Evolutionary conservation across 192 early-diverging fungal genomes (phyloP).

Genomic region (Coemansia sp.): DNA sequence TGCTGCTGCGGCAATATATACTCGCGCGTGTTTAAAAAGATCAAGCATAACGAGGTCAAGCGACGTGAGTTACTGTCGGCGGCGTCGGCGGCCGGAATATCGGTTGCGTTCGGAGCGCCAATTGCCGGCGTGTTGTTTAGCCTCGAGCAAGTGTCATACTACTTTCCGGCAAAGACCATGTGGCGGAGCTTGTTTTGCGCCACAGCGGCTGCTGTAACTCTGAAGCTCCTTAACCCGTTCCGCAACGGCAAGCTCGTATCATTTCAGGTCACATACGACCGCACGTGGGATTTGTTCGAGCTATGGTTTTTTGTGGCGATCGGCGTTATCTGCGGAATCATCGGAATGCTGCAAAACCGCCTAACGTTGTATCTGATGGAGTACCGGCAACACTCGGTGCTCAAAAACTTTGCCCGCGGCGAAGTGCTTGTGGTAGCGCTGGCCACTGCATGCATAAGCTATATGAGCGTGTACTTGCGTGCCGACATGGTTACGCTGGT

Average conservation of each 20-base stretch:
- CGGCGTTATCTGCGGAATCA: constrained; percentile 70
- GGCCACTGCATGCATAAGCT: constrained; percentile 52
- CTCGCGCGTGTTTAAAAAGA: constrained; percentile 74
- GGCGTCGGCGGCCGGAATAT: constrained; percentile 93
- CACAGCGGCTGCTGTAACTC: constrained; percentile 79
- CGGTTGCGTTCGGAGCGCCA: constrained; percentile 96
- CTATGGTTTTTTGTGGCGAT: constrained; percentile 80
- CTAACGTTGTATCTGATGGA: constrained; percentile 43
- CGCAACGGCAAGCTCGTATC: constrained; percentile 81
- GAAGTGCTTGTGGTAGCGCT: constrained; percentile 55
- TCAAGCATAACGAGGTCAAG: constrained; percentile 80
- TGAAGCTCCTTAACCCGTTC: constrained; percentile 84
- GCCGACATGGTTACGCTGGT: constrained; percentile 57
- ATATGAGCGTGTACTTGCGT: constrained; percentile 49
- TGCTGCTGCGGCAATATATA: constrained; percentile 91
- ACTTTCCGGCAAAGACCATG: constrained; percentile 93
- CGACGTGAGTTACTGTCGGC: constrained; percentile 82
- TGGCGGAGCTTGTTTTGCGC: constrained; percentile 94
- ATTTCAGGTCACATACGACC: constrained; percentile 86
- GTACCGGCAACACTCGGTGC: constrained; percentile 37
- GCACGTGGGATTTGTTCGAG: constrained; percentile 92
- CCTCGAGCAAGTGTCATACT: constrained; percentile 59
- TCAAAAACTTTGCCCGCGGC: constrained; percentile 48
- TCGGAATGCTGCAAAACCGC: constrained; percentile 40
- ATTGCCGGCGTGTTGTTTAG: constrained; percentile 81